Conservation (phyloP, 2,329 filamentous ascomycete species). For the Volutella citrinella region DNA sequence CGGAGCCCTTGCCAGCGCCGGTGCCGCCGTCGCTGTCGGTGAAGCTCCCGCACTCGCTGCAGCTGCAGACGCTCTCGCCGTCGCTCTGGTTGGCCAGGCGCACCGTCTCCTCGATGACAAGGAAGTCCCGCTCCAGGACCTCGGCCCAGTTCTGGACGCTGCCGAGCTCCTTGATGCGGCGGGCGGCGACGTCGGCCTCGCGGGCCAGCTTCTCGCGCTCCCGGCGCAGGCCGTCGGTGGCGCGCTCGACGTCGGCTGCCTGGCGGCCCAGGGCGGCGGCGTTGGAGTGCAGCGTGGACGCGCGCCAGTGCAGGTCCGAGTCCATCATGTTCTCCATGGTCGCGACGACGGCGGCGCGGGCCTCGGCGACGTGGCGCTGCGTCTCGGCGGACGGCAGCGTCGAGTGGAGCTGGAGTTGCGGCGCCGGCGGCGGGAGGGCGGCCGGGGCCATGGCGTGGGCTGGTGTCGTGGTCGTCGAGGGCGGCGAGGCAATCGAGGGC, state of each 20-base stretch:
- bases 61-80: slow-evolving; percentile 34
- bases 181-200: slow-evolving; percentile 60
- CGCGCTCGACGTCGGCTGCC: slow-evolving; percentile 61
- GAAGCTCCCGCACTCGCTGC: slow-evolving; percentile 35
- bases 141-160: slow-evolving; percentile 88
- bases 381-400: slow-evolving; percentile 41
- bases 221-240: slow-evolving; percentile 56
- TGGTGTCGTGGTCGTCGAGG: slow-evolving; percentile 15
- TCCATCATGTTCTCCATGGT: slow-evolving; percentile 69
- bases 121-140: slow-evolving; percentile 67
- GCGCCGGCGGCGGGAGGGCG: slow-evolving; percentile 7
- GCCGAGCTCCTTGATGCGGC: slow-evolving; percentile 72
- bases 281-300: slow-evolving; percentile 67
- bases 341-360: slow-evolving; percentile 57
- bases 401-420: slow-evolving; percentile 26
- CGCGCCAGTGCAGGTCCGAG: slow-evolving; percentile 64
- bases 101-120: slow-evolving; percentile 63
- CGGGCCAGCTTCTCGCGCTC: slow-evolving; percentile 65
- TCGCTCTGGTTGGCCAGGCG: slow-evolving; percentile 49
- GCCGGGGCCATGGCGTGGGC: slow-evolving; percentile 16
- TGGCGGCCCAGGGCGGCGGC: slow-evolving; percentile 63
- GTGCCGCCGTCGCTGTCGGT: slow-evolving; percentile 15
- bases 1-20: slow-evolving; percentile 14
- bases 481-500: slow-evolving; percentile 19
- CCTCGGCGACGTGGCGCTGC: slow-evolving; percentile 50